phyloP scores from a whole-genome alignment of 768 basidiomycete species.

The Agrocybe chaxingu region DNA sequence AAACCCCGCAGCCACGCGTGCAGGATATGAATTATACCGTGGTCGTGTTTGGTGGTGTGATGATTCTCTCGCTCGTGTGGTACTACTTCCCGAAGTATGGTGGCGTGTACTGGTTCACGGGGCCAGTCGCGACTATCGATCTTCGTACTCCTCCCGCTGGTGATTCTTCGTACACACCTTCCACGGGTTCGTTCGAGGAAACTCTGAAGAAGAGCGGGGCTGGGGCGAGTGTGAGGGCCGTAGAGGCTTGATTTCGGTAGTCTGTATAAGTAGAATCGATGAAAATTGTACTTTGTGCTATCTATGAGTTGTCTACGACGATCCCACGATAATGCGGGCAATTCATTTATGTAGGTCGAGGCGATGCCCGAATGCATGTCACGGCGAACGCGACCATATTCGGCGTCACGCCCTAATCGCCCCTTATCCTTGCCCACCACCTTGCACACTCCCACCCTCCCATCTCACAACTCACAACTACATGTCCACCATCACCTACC shows the following conservation, averaged over 20 bases:
- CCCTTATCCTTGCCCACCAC: background rate
- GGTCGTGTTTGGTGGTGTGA: conserved; percentile 62
- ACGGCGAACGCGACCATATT: no score
- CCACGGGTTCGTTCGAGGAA: conserved; percentile 13
- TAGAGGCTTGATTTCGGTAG: no score
- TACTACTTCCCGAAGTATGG: conserved; percentile 75
- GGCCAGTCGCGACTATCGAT: conserved; percentile 49
- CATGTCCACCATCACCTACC: conserved; percentile 51
- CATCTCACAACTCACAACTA: conserved; percentile 13
- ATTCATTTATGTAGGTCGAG: no score
- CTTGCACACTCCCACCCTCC: conserved; percentile 1
- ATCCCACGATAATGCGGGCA: no score
- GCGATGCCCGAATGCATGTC: no score
- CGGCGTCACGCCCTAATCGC: background rate
- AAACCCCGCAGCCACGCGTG: conserved; percentile 42
- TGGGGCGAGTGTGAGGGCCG: no score
- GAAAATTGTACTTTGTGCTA: no score
- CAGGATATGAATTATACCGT: conserved; percentile 70
- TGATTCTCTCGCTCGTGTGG: conserved; percentile 57
- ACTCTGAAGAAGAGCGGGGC: conserved; percentile 2
- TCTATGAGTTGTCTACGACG: no score
- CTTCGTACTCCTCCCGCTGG: background rate
- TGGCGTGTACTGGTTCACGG: conserved; percentile 72
- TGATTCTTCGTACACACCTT: conserved; percentile 2
- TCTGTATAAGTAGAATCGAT: no score